Base-by-base conservation (phyloP, 306 rosid genomes). In the Quillaja saponaria region DNA sequence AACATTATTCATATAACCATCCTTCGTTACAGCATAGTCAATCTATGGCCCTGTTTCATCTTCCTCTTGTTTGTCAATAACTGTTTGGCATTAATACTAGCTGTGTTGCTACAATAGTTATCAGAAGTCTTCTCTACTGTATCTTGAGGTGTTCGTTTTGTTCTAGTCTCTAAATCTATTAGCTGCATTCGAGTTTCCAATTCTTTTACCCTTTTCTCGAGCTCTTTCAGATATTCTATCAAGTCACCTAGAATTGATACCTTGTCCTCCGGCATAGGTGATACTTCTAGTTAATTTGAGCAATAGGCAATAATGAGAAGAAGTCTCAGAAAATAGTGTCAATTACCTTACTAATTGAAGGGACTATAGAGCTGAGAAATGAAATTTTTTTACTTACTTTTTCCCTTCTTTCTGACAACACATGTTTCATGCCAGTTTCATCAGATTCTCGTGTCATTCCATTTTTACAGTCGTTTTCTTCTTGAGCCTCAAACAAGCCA, bases 171-270 rank as follows among this genome's bases (percentile, higher is more conserved):
- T 51, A 66, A 55, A 47, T 78, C 77, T 34, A 64, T 45, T 50
- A 66, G 60, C 12, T 75, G 85, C 63, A 15, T 49, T 18, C 70
- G 60, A 50, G 73, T 71, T 80, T 89, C 87, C 78, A 86, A 68
- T 46, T 82, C 95, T 69, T 64, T 79, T n/a, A 90, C 74, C 78
- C 75, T 82, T 75, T 58, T 80, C 82, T 90, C 87, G 3, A 90
- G 91, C 81, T 80, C 84, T 77, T 64, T 76, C 67, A 90, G 67
- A 55, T 90, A 86, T 34, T 84, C 82, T 70, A 90, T 90, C 47
- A 84, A 91, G 61, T 82, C 83, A 39, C 86, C 96, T 33, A 90
- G 84, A 67, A 90, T 86, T 15, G 96, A 80, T 52, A 90, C 84
- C 74, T 84, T 84, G 80, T 90, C 96, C 40, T 86, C 96, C 96